phyloP scores from a whole-genome alignment of 305 asterid genomes.

The Fraxinus dipetala region DNA sequence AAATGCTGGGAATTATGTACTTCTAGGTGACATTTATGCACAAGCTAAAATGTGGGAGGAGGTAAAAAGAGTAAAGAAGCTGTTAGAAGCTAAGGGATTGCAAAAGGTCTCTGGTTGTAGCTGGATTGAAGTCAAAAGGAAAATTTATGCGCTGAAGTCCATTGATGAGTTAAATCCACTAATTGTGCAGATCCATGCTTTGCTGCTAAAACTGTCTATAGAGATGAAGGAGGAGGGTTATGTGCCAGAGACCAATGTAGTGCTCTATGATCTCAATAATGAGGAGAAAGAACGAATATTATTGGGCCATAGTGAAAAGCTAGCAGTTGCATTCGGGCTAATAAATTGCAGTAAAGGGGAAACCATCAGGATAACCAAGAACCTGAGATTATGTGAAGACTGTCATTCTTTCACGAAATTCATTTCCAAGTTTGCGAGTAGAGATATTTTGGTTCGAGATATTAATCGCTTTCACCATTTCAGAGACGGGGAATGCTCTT shows the following conservation, averaged over 20 bases:
- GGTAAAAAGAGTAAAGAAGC: slow-evolving; percentile 69
- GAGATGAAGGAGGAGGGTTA: slow-evolving; percentile 83
- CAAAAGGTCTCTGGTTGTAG: slow-evolving; percentile 83
- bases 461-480: slow-evolving; percentile 74
- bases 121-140: slow-evolving; percentile 77
- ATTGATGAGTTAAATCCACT: slow-evolving; percentile 78
- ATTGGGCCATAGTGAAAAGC: slow-evolving; percentile 84
- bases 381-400: slow-evolving; percentile 82
- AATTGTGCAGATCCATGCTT: slow-evolving; percentile 68
- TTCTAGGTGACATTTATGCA: slow-evolving; percentile 82
- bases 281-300: slow-evolving; percentile 69
- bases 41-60: slow-evolving; percentile 85
- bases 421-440: slow-evolving; percentile 52
- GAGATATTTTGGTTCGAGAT: slow-evolving; percentile 78
- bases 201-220: slow-evolving; percentile 47
- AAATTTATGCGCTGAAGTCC: slow-evolving; percentile 48
- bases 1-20: slow-evolving; percentile 91
- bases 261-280: slow-evolving; percentile 64
- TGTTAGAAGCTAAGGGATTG: slow-evolving; percentile 60
- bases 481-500: slow-evolving; percentile 74
- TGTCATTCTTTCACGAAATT: slow-evolving; percentile 79
- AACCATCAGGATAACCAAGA: slow-evolving; percentile 76
- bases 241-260: slow-evolving; percentile 68
- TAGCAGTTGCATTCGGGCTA: slow-evolving; percentile 85
- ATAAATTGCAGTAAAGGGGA: slow-evolving; percentile 71